These are phyloP conservation scores for Sarocladium strictum DNA, from an alignment of 2,329 filamentous ascomycete genomes.

Conservation along the genomic window DNA sequence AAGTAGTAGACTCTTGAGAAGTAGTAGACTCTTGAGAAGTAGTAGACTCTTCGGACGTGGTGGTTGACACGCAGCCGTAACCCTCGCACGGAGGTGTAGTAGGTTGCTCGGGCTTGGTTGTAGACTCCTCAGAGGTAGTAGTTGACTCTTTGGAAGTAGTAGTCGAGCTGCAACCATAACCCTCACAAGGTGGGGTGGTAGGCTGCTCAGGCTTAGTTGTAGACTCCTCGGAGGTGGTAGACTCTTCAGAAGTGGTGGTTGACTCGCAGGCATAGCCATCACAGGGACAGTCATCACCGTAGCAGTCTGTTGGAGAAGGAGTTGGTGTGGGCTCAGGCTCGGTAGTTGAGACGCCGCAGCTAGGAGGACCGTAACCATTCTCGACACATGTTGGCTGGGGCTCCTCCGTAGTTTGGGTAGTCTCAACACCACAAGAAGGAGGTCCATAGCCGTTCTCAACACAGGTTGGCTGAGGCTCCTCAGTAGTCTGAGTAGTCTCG, in stretches of 20 bases:
- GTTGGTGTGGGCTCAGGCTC: conserved; percentile 11
- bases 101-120: background rate
- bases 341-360: background rate
- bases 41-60: too few relatives aligned
- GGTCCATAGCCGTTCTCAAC: too few relatives aligned
- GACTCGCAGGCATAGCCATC: background rate
- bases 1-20: conserved; percentile 7
- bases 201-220: background rate
- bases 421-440: too few relatives aligned
- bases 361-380: background rate
- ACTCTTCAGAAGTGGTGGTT: conserved; percentile 12
- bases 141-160: too few relatives aligned
- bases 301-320: too few relatives aligned
- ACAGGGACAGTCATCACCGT: background rate
- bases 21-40: background rate
- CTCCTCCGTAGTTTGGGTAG: conserved; percentile 13
- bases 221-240: conserved; percentile 5
- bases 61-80: conserved; percentile 23
- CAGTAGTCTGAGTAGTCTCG: conserved; percentile 9
- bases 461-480: conserved; percentile 10
- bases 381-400: background rate
- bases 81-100: conserved; percentile 17
- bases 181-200: conserved; percentile 5
- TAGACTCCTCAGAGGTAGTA: conserved; percentile 1
- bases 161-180: conserved; percentile 2